A percentile compares a stretch with the other conserved stretches of the same genome.
These are phyloP conservation scores for Zygoascus hellenicus DNA, from an alignment of 1,139 yeast species.

Conservation along the genomic window DNA sequence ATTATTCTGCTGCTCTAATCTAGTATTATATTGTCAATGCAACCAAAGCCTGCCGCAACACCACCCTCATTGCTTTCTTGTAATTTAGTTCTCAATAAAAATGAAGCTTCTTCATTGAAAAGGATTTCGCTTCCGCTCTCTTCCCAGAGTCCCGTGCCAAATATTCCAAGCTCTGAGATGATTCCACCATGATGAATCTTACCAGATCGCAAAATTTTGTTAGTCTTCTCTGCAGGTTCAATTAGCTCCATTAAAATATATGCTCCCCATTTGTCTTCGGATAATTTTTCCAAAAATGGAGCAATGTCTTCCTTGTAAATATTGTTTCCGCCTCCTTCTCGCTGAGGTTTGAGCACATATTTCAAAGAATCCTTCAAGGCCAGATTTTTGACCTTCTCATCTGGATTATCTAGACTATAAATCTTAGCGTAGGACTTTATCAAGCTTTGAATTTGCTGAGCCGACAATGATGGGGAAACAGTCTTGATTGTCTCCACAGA, in stretches of 20 bases:
- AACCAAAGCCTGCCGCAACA: constrained; percentile 97
- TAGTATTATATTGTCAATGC: constrained; percentile 68
- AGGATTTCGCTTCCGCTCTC: constrained; percentile 51
- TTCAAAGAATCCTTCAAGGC: constrained; percentile 64
- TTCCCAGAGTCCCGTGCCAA: constrained; percentile 77
- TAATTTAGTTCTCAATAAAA: constrained; percentile 82
- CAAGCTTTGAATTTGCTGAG: constrained; percentile 33
- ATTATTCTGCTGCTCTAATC: constrained; percentile 10
- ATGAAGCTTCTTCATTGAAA: constrained; percentile 68
- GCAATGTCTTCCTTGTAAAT: constrained; percentile 84
- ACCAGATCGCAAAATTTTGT: constrained; percentile 65
- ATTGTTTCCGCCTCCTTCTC: constrained; percentile 96
- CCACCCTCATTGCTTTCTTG: constrained; percentile 93
- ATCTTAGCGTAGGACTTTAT: constrained; percentile 73
- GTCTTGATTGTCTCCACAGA: constrained; percentile 43
- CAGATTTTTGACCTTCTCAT: constrained; percentile 59
- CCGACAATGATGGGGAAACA: constrained; percentile 44
- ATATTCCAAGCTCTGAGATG: constrained; percentile 84
- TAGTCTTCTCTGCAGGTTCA: constrained; percentile 61
- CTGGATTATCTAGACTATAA: constrained; percentile 67
- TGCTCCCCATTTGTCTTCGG: constrained; percentile 78
- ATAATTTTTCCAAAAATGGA: constrained; percentile 50
- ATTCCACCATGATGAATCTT: constrained; percentile 60
- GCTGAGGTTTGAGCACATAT: constrained; percentile 88
- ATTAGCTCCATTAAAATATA: constrained; percentile 93